These are phyloP conservation scores for Candida ortonii DNA, from an alignment of 805 yeast genomes.

Conservation along the genomic window DNA sequence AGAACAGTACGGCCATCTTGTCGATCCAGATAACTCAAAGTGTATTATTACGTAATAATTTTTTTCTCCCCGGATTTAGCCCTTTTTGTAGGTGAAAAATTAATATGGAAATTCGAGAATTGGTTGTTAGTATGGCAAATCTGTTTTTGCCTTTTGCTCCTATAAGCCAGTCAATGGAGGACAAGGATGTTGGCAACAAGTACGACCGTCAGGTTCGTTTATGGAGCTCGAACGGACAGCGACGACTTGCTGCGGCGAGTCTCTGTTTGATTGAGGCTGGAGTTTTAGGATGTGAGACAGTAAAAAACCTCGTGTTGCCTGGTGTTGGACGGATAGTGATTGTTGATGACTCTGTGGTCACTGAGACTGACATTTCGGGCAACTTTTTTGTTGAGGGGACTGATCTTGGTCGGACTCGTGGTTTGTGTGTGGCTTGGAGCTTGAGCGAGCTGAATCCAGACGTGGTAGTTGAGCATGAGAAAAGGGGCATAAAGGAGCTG, in stretches of 20 bases:
- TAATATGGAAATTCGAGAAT: not conserved
- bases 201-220: conserved; percentile 87
- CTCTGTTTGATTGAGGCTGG: conserved; percentile 61
- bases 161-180: no score
- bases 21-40: conserved; percentile 27
- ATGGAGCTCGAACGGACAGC: conserved; percentile 83
- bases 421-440: conserved; percentile 37
- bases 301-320: conserved; percentile 78
- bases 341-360: conserved; percentile 45
- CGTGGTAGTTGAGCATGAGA: conserved; percentile 38
- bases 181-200: conserved; percentile 41
- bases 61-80: not conserved
- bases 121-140: not conserved
- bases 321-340: conserved; percentile 62
- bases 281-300: conserved; percentile 59
- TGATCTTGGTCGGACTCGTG: conserved; percentile 42
- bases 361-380: conserved; percentile 43
- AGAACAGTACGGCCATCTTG: conserved; percentile 37
- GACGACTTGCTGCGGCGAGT: conserved; percentile 50
- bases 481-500: conserved; percentile 8
- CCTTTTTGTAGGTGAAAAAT: no score
- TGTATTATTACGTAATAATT: conserved; percentile 26
- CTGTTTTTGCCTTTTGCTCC: not conserved
- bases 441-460: conserved; percentile 62
- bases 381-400: conserved; percentile 59